Evolutionary conservation across 345 rosid genomes (phyloP).

Genomic region (Populus ilicifolia): DNA sequence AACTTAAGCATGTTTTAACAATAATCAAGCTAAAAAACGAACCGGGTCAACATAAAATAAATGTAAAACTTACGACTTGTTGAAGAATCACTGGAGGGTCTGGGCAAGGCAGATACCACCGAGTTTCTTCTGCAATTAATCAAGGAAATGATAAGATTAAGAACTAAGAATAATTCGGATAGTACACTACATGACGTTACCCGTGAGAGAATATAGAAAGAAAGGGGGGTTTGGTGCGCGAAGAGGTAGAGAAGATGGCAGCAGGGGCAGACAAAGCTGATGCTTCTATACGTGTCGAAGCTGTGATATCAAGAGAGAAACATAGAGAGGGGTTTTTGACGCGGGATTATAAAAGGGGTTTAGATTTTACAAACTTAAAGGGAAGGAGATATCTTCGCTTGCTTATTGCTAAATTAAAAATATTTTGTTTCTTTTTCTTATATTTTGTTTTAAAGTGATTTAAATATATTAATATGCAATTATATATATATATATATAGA

Average conservation of each 20-base stretch:
- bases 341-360: background rate
- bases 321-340: background rate
- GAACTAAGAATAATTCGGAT: background rate
- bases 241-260: slow-evolving; percentile 28
- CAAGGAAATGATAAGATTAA: background rate
- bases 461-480: no score
- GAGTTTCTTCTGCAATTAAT: slow-evolving; percentile 34
- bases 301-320: background rate
- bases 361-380: background rate
- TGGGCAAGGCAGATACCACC: slow-evolving; percentile 37
- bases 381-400: background rate
- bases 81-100: slow-evolving; percentile 37
- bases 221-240: slow-evolving; percentile 24
- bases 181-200: slow-evolving; percentile 14
- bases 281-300: slow-evolving; percentile 38
- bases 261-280: slow-evolving; percentile 41
- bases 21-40: slow-evolving; percentile 7
- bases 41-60: slow-evolving; percentile 8
- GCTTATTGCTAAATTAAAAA: background rate
- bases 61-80: slow-evolving; percentile 23
- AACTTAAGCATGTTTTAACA: background rate
- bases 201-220: slow-evolving; percentile 29
- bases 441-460: background rate
- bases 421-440: background rate
- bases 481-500: no score